A percentile compares a stretch with the other conserved stretches of the same genome.
Evolutionary conservation across 345 rosid genomes (phyloP).

Genomic region (Rhizophora mangle): DNA sequence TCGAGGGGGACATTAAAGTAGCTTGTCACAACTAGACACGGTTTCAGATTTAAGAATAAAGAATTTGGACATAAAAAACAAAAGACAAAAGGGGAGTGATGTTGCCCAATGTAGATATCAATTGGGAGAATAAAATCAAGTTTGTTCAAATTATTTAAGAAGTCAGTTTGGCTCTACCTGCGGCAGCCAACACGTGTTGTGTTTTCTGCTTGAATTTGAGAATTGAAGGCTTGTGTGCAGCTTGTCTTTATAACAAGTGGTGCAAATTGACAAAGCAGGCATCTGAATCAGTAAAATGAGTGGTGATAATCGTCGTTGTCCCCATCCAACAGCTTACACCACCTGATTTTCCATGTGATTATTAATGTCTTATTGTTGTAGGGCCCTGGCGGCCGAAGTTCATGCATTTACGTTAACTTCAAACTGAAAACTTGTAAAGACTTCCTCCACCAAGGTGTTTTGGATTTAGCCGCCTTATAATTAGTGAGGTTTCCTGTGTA

Average conservation of each 20-base stretch:
- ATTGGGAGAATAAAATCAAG: background rate
- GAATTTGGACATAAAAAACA: too few relatives aligned
- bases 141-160: background rate
- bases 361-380: slow-evolving; percentile 17
- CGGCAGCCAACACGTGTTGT: slow-evolving; percentile 28
- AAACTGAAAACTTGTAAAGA: background rate
- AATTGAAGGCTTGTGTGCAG: background rate
- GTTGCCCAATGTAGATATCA: background rate
- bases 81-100: too few relatives aligned
- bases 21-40: too few relatives aligned
- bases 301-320: slow-evolving; percentile 17
- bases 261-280: slow-evolving; percentile 8
- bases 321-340: slow-evolving; percentile 8
- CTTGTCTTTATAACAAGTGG: slow-evolving; percentile 6
- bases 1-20: too few relatives aligned
- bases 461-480: background rate
- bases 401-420: slow-evolving; percentile 1
- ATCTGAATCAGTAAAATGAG: slow-evolving; percentile 14
- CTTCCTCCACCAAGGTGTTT: background rate
- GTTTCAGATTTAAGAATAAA: too few relatives aligned
- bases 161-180: background rate
- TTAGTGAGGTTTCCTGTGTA: background rate
- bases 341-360: slow-evolving; percentile 27
- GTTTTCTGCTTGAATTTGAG: slow-evolving; percentile 2
- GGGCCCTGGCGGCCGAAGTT: slow-evolving; percentile 1